Evolutionary conservation across 257 asterid genomes (phyloP).

Genomic region (Perilla frutescens): DNA sequence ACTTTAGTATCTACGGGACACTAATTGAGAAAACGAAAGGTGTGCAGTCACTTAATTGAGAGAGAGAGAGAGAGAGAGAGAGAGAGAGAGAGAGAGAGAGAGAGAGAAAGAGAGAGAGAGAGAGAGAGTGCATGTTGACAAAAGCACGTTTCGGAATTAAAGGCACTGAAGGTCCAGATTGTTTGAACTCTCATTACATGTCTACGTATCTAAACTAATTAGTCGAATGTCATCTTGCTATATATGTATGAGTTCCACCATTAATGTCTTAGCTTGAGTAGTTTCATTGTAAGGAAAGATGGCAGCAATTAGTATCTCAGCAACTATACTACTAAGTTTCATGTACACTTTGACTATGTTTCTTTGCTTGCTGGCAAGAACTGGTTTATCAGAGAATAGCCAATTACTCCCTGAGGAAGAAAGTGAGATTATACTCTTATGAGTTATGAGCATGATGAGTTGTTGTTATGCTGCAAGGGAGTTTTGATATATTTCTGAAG

Average conservation of each 20-base stretch:
- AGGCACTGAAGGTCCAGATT: not conserved
- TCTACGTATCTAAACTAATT: not conserved
- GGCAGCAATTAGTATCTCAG: constrained; percentile 22
- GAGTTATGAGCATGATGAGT: too few species aligned
- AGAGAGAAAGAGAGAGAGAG: too few species aligned
- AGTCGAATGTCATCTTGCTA: not conserved
- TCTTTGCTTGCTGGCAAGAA: constrained; percentile 19
- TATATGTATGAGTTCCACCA: too few species aligned
- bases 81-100: too few species aligned
- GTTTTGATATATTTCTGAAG: too few species aligned
- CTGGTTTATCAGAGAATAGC: constrained; percentile 26
- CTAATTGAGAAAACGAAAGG: too few species aligned
- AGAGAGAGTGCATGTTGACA: too few species aligned
- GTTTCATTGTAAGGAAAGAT: constrained; percentile 10
- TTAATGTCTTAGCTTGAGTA: not conserved
- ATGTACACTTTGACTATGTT: constrained; percentile 27
- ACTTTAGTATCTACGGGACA: too few species aligned
- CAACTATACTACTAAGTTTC: constrained; percentile 11
- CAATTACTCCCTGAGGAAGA: constrained; percentile 38
- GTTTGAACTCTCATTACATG: not conserved
- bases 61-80: too few species aligned
- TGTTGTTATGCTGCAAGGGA: too few species aligned
- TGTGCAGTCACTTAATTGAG: too few species aligned
- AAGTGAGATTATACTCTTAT: constrained; percentile 24
- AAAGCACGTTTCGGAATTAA: too few species aligned